phyloP scores from a whole-genome alignment of 306 rosid genomes.

The Malus fusca region DNA sequence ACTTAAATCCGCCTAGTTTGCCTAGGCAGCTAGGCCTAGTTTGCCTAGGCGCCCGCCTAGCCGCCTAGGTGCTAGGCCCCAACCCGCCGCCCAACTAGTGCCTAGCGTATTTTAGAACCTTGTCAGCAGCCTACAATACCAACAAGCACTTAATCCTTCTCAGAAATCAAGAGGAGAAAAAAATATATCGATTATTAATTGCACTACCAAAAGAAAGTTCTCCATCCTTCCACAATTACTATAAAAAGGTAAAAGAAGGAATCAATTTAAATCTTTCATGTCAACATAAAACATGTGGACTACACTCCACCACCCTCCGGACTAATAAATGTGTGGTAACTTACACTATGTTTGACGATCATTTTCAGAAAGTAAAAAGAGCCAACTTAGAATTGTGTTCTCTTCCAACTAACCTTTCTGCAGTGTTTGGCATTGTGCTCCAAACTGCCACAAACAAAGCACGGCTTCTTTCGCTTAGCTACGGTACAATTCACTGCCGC shows the following conservation, averaged over 20 bases:
- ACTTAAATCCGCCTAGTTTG: no score
- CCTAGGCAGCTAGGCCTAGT: no score
- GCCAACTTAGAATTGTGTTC: not conserved
- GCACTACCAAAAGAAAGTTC: not conserved
- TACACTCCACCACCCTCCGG: not conserved
- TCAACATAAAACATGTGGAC: not conserved
- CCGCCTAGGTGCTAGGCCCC: no score
- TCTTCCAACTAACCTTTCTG: constrained; percentile 40
- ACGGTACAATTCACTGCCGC: constrained; percentile 61
- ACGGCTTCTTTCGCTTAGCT: constrained; percentile 64
- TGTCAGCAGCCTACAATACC: not conserved
- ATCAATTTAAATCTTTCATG: not conserved
- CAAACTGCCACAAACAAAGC: constrained; percentile 84
- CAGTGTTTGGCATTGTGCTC: constrained; percentile 75
- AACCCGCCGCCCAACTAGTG: no score
- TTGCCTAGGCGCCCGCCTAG: no score
- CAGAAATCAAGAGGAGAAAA: not conserved
- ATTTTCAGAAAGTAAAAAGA: not conserved
- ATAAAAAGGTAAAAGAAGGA: not conserved
- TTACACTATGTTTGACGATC: not conserved
- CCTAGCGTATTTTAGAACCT: no score
- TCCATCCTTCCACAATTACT: not conserved
- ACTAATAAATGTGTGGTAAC: not conserved
- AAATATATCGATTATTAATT: not conserved
- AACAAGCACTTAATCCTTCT: not conserved